These are phyloP conservation scores for Lactarius sanguifluus DNA, from an alignment of 768 basidiomycete species.

Conservation along the genomic window DNA sequence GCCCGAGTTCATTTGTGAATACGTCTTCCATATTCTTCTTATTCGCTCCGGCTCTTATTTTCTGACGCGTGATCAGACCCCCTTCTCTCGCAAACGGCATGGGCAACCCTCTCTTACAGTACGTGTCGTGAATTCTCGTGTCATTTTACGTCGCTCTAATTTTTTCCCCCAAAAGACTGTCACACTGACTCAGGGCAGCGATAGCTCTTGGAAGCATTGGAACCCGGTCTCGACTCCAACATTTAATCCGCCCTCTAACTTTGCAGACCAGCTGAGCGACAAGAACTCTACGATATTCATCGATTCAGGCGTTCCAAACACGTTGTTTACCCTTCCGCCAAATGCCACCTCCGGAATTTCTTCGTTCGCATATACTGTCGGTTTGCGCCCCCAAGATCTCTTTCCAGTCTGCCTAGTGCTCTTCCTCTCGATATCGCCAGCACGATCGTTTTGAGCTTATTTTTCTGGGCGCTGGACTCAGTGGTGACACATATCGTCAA, in stretches of 20 bases:
- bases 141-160: not conserved
- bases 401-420: slow-evolving; percentile 80
- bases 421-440: slow-evolving; percentile 78
- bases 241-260: slow-evolving; percentile 67
- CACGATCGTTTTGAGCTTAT: slow-evolving; percentile 63
- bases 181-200: slow-evolving; percentile 54
- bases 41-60: slow-evolving; percentile 1
- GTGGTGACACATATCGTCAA: slow-evolving; percentile 42
- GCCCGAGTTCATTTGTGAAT: slow-evolving; percentile 87
- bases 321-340: slow-evolving; percentile 66
- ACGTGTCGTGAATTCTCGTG: slow-evolving; percentile 31
- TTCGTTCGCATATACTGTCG: slow-evolving; percentile 82
- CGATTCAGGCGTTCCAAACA: slow-evolving; percentile 63
- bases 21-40: slow-evolving; percentile 3
- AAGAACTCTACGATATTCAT: slow-evolving; percentile 75
- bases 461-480: slow-evolving; percentile 74
- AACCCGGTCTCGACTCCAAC: slow-evolving; percentile 57
- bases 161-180: slow-evolving; percentile 53
- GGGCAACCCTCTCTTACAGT: slow-evolving; percentile 84
- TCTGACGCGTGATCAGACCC: slow-evolving; percentile 58
- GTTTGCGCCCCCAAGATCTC: slow-evolving; percentile 77
- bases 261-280: slow-evolving; percentile 71
- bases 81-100: slow-evolving; percentile 82
- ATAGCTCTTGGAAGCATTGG: slow-evolving; percentile 55
- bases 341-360: slow-evolving; percentile 67